Evolutionary conservation across 371 early-diverging fungal species (phyloP).

Genomic region (Circinella umbellata): DNA sequence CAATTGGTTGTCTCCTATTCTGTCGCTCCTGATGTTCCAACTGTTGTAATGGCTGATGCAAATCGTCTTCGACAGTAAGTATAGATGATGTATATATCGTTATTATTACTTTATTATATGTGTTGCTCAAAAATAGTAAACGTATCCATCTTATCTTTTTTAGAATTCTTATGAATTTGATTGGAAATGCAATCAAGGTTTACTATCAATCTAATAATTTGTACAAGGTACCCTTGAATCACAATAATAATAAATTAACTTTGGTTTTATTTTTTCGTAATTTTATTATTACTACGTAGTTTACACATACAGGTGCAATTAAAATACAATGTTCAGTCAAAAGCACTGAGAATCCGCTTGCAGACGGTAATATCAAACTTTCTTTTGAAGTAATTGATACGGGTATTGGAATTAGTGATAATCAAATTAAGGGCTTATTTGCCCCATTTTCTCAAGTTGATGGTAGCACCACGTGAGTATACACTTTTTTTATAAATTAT

Average conservation of each 20-base stretch:
- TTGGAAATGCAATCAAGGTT: constrained; percentile 48
- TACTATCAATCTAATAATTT: too few relatives aligned
- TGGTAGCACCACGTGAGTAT: constrained; percentile 53
- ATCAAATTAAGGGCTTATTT: constrained; percentile 58
- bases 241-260: too few relatives aligned
- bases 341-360: constrained; percentile 30
- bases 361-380: constrained; percentile 8
- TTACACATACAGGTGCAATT: constrained; percentile 60
- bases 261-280: background rate
- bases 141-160: background rate
- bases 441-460: constrained; percentile 63
- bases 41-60: constrained; percentile 53
- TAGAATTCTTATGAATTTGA: constrained; percentile 41
- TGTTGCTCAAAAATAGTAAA: constrained; percentile 5
- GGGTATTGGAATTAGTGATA: constrained; percentile 63
- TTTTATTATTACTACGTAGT: constrained; percentile 22
- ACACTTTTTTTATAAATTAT: too few relatives aligned
- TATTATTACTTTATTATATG: background rate
- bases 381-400: constrained; percentile 49
- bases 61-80: constrained; percentile 44
- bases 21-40: constrained; percentile 40
- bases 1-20: constrained; percentile 52
- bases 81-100: background rate
- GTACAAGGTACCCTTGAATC: too few relatives aligned
- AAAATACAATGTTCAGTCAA: background rate